Conservation (phyloP, 495 filamentous ascomycete genomes). For the Penicillium pulvis region DNA sequence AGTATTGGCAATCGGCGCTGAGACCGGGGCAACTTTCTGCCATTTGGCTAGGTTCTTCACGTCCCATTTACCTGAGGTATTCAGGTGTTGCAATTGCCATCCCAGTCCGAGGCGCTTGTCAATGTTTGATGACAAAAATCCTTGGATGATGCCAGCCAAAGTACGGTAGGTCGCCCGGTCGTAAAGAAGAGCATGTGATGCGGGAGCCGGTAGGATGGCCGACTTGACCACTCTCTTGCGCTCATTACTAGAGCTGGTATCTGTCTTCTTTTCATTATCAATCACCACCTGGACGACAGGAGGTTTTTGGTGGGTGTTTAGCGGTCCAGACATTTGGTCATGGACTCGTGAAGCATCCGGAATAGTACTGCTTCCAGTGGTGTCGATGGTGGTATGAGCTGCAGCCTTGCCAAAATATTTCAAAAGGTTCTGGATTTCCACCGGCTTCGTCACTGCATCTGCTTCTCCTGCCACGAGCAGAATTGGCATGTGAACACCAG, state of each 20-base stretch:
- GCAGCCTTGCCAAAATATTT: constrained; percentile 51
- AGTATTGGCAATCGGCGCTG: constrained; percentile 68
- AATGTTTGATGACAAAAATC: constrained; percentile 74
- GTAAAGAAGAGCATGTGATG: constrained; percentile 84
- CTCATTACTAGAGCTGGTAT: constrained; percentile 12
- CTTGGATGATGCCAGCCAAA: constrained; percentile 76
- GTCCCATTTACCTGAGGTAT: constrained; percentile 92
- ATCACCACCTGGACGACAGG: constrained; percentile 24
- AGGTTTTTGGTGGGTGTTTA: constrained; percentile 27
- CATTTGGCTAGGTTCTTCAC: constrained; percentile 96
- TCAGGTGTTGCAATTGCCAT: constrained; percentile 89
- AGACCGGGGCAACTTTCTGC: constrained; percentile 76
- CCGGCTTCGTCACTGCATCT: constrained; percentile 71
- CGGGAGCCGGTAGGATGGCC: constrained; percentile 72
- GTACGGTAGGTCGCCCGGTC: constrained; percentile 73
- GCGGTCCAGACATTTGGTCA: constrained; percentile 22
- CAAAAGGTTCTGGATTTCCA: constrained; percentile 70
- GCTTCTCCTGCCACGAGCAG: constrained; percentile 77
- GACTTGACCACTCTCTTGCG: constrained; percentile 61
- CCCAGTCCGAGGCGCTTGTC: constrained; percentile 76
- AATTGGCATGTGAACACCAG: constrained; percentile 68
- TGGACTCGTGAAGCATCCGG: constrained; percentile 48
- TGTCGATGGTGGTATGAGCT: constrained; percentile 29
- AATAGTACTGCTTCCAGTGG: constrained; percentile 47
- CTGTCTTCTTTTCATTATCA: constrained; percentile 19